Evolutionary conservation across 495 filamentous ascomycete species (phyloP).

Genomic region (Aspergillus coremiiformis): DNA sequence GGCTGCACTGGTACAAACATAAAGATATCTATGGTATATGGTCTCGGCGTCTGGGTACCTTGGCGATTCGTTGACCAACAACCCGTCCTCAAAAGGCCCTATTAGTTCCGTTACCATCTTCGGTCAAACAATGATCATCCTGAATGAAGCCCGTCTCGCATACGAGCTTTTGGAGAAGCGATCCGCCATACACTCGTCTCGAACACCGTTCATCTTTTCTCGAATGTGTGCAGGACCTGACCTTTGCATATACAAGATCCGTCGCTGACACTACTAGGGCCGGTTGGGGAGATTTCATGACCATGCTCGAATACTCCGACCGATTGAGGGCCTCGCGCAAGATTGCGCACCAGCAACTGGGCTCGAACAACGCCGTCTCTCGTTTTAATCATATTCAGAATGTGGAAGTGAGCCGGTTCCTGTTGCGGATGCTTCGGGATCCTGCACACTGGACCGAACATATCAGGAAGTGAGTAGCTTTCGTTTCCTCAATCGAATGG

Average conservation of each 20-base stretch:
- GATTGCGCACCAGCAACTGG: neutral
- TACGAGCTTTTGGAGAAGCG: conserved; percentile 39
- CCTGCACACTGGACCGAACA: conserved; percentile 28
- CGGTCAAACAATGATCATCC: conserved; percentile 41
- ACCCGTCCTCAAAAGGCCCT: conserved; percentile 18
- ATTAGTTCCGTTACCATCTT: conserved; percentile 44
- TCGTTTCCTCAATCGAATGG: conserved; percentile 30
- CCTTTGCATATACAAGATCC: no score
- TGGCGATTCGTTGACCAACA: neutral
- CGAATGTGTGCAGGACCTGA: conserved; percentile 38
- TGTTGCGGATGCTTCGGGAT: conserved; percentile 30
- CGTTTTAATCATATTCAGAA: conserved; percentile 30
- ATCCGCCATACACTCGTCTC: conserved; percentile 34
- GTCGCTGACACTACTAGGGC: conserved; percentile 10
- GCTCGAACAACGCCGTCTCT: conserved; percentile 12
- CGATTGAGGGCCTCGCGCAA: neutral
- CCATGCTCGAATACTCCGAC: neutral
- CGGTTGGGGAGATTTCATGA: conserved; percentile 27
- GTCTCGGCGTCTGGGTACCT: neutral
- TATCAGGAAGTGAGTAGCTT: conserved; percentile 29
- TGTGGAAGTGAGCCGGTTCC: conserved; percentile 30
- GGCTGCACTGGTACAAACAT: conserved; percentile 42
- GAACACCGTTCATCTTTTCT: conserved; percentile 28
- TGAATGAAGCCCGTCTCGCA: conserved; percentile 34
- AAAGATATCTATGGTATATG: conserved; percentile 41